Evolutionary conservation across 495 filamentous ascomycete genomes (phyloP), one percentile per base, ranked within the genome.

Genomic region (Penicillium subrubescens): DNA sequence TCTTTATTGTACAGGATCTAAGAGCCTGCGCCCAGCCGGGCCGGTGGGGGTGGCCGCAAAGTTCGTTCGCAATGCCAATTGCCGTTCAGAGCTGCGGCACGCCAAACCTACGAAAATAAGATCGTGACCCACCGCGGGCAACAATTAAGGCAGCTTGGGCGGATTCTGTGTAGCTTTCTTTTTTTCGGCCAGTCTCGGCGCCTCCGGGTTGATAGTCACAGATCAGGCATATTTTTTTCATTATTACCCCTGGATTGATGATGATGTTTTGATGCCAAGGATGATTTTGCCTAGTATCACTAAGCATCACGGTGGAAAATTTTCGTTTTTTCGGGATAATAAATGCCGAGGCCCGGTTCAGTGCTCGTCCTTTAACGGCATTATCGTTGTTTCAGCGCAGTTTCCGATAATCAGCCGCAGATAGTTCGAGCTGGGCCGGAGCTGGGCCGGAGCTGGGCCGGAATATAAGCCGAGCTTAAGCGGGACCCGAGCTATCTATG

Each of bases 51-150:
- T 31, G 44, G 46, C 37, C 46, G 27, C 43, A 31, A 44, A 5
- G 41, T 50, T 50, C 46, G 27, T 34, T 51, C 33, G 33, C 48
- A 15, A 56, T 60, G 50, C 65, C 61, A 67, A 61, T 67, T 57
- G 61, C 41, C 41, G 43, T 11, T 15, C 61, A 64, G 52, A 52
- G 57, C 27, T 57, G 57, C 23, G 23, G 25, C 61, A 67, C 61
- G 61, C 61, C 35, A 29, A 19, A 41, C 56, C 48, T 52, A 12
- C 27, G 41, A 29, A 12, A 48, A 59, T 19, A 15, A 29, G 39
- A 59, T 63, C 44, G 3, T 21, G 65, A 35, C 65, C 65, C 65
- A 67, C 65, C 5, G 31, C 53, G 52, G 65, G 48, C 19, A 29
- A 29, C 5, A 5, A 15, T 29, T 52, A 14, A 52, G 48, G 48